Evolutionary conservation across 1,284 basidiomycete species (phyloP).

Genomic region (Lentinula novae-zelandiae): DNA sequence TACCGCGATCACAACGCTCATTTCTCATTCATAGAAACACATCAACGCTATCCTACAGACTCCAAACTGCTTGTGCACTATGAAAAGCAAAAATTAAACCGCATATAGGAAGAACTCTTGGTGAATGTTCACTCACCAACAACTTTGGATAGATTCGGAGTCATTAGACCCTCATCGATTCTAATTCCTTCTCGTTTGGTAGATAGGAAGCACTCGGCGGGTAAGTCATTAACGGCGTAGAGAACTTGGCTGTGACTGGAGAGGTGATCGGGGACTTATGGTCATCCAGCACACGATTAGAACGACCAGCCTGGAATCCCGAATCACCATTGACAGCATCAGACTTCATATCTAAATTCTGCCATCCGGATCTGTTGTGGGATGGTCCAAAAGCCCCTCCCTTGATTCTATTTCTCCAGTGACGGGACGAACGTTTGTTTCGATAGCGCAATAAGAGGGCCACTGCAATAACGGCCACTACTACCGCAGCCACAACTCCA

Average conservation of each 20-base stretch:
- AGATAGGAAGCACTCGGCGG: background rate
- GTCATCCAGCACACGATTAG: background rate
- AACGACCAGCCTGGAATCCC: background rate
- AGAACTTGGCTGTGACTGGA: background rate
- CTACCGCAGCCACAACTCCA: slow-evolving; percentile 20
- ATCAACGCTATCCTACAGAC: too few species aligned
- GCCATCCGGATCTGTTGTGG: slow-evolving; percentile 6
- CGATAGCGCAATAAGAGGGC: slow-evolving; percentile 18
- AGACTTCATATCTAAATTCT: slow-evolving; percentile 13
- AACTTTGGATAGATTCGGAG: background rate
- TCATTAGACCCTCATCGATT: too few species aligned
- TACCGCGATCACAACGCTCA: too few species aligned
- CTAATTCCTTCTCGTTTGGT: background rate
- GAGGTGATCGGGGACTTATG: slow-evolving; percentile 3
- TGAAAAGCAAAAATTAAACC: background rate
- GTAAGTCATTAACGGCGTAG: background rate
- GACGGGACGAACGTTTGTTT: slow-evolving; percentile 12
- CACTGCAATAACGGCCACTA: slow-evolving; percentile 17
- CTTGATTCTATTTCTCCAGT: slow-evolving; percentile 17
- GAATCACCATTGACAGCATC: background rate
- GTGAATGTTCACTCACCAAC: background rate
- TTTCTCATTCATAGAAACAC: too few species aligned
- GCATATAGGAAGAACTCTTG: background rate
- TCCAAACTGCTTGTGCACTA: too few species aligned
- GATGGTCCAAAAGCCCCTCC: background rate